Conservation (phyloP, 208 protist genomes). For the Crithidia acanthocephali region DNA sequence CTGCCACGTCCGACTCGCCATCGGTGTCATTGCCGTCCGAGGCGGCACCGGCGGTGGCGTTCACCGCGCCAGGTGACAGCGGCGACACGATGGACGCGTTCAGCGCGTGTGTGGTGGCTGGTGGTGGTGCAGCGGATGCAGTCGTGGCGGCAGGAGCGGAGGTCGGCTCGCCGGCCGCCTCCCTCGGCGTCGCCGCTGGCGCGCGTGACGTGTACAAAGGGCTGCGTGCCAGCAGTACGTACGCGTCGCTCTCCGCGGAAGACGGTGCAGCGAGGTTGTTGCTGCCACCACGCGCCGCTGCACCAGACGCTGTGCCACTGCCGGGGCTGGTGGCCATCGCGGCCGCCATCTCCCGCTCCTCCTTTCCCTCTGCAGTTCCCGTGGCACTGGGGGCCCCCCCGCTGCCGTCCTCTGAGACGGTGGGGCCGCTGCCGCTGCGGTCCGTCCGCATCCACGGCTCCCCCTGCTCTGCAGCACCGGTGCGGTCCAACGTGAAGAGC, state of each 20-base stretch:
- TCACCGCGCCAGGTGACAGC: constrained; percentile 1
- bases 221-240: constrained; percentile 4
- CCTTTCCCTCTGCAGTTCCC: constrained; percentile 4
- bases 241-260: background rate
- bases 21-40: background rate
- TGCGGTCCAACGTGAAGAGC: constrained; percentile 12
- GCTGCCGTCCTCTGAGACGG: background rate
- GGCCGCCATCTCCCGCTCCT: background rate
- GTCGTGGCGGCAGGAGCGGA: no score
- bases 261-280: background rate
- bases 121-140: no score
- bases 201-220: background rate
- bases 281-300: background rate
- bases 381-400: constrained; percentile 4
- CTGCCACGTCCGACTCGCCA: background rate
- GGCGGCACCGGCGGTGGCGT: background rate
- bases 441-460: background rate
- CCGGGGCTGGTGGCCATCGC: background rate
- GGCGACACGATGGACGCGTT: background rate
- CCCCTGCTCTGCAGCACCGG: background rate
- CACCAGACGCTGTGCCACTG: no score
- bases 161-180: no score
- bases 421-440: background rate
- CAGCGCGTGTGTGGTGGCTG: no score
- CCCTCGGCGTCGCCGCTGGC: background rate